These are phyloP conservation scores for Tetrahymena borealis DNA, from an alignment of 73 alveolate species.

Conservation along the genomic window DNA sequence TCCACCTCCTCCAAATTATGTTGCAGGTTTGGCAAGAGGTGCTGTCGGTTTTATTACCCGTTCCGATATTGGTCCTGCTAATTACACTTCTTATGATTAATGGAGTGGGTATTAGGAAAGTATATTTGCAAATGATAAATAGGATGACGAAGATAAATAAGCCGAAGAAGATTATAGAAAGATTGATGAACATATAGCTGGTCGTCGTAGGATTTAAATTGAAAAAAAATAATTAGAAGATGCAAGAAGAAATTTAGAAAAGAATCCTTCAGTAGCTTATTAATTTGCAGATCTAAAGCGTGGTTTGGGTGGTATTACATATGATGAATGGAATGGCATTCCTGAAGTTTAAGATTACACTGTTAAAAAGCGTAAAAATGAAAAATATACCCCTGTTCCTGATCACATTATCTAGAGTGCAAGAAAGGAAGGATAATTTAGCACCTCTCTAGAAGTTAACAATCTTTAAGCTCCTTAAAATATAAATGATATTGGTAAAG, in stretches of 20 bases:
- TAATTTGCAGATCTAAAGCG: neutral
- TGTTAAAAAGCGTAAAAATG: constrained; percentile 39
- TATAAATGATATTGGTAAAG: constrained; percentile 38
- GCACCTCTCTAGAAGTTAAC: constrained; percentile 25
- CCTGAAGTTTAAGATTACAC: constrained; percentile 55
- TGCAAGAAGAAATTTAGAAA: neutral
- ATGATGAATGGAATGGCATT: constrained; percentile 70
- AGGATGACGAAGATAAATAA: neutral
- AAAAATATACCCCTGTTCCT: constrained; percentile 71
- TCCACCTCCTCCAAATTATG: constrained; percentile 64
- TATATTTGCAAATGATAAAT: neutral
- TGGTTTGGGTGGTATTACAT: constrained; percentile 46
- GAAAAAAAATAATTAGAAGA: neutral
- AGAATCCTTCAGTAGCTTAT: neutral
- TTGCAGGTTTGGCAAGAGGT: constrained; percentile 80
- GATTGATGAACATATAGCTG: neutral
- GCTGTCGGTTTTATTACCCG: constrained; percentile 73
- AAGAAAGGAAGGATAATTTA: constrained; percentile 26
- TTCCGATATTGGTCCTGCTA: constrained; percentile 73
- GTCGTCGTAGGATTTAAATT: neutral
- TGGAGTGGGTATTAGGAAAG: constrained; percentile 33
- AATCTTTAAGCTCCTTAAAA: constrained; percentile 11
- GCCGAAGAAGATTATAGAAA: neutral
- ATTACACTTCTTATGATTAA: constrained; percentile 8
- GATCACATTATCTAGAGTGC: constrained; percentile 53